Base-by-base conservation (phyloP, 2,329 filamentous ascomycete genomes). In the Diaporthe ampelina region DNA sequence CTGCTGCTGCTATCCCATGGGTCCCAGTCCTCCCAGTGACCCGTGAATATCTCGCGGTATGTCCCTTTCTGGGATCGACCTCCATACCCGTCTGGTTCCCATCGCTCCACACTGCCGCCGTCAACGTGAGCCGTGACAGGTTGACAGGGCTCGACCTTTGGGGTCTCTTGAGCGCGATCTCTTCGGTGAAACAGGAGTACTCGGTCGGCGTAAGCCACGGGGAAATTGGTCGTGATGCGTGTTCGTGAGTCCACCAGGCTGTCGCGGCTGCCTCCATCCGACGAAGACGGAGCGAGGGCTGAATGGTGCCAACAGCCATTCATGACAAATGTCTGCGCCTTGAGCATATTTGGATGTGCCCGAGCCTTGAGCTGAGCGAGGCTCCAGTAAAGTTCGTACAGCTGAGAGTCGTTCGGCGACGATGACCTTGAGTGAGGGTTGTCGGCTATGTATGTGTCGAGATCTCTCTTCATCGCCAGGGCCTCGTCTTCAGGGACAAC, bases 1-100 rank as follows among this genome's bases (percentile, higher is more conserved):
- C 94, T 89, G 74, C 90, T 88, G 76, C 88, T 90, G 9, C 90
- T 90, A 81, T 95, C 93, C 89, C 92, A 95, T 0, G 94, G 90
- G 78, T 95, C 92, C 79, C 93, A 94, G 3, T 90, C 84, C 79
- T 95, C 94, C 93, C 93, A 95, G 11, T 87, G 82, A 0, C 94
- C 94, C 59, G 89, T 82, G 77, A 92, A 91, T 69, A 96, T 90
- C 37, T 88, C 83, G 67, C 89, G 86, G 81, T 95, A 96, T 3
- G 93, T 92, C 8, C 86, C 84, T 17, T 11, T 59, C n/a, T 35
- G 40, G 9, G 88, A 83, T 17, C 80, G 82, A 7, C 59, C 69
- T 4, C 89, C 87, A 77, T 93, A 93, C 40, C 91, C 90, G 13
- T 88, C 86, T 26, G 89, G 85, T 79, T 93, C 91, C 91, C 91